phyloP scores from a whole-genome alignment of 805 yeast genomes.

The Metschnikowia noctiluminum region DNA sequence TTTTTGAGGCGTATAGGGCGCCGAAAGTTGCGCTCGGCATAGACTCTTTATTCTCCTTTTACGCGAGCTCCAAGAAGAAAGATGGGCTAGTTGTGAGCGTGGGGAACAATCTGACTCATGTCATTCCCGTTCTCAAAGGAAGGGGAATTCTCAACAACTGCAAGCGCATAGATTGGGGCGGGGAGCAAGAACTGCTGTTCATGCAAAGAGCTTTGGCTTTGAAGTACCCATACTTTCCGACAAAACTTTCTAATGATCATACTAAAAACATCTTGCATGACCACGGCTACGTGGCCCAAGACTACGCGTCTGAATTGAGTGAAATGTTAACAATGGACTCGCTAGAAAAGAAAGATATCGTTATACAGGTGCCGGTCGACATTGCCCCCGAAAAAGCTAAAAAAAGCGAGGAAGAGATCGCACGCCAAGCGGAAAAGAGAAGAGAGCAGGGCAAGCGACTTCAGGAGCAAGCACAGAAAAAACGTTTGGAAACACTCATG shows the following conservation, averaged over 20 bases:
- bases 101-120: slow-evolving; percentile 78
- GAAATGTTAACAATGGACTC: slow-evolving; percentile 55
- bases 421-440: slow-evolving; percentile 71
- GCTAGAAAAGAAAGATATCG: slow-evolving; percentile 66
- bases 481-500: slow-evolving; percentile 71
- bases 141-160: slow-evolving; percentile 61
- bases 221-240: slow-evolving; percentile 91
- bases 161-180: slow-evolving; percentile 91
- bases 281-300: slow-evolving; percentile 70
- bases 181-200: slow-evolving; percentile 64
- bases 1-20: slow-evolving; percentile 79
- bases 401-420: slow-evolving; percentile 71
- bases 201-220: slow-evolving; percentile 61
- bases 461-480: slow-evolving; percentile 90
- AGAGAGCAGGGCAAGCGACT: slow-evolving; percentile 82
- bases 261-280: slow-evolving; percentile 66
- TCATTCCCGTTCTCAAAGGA: slow-evolving; percentile 79
- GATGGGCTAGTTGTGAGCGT: slow-evolving; percentile 77
- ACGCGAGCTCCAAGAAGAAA: slow-evolving; percentile 49
- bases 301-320: slow-evolving; percentile 64
- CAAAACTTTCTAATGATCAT: slow-evolving; percentile 61
- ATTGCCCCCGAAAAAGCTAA: slow-evolving; percentile 57
- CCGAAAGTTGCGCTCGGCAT: slow-evolving; percentile 79
- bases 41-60: slow-evolving; percentile 76
- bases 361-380: slow-evolving; percentile 73